phyloP scores from a whole-genome alignment of 179 eudicot genomes.

The Beta macrorhiza region DNA sequence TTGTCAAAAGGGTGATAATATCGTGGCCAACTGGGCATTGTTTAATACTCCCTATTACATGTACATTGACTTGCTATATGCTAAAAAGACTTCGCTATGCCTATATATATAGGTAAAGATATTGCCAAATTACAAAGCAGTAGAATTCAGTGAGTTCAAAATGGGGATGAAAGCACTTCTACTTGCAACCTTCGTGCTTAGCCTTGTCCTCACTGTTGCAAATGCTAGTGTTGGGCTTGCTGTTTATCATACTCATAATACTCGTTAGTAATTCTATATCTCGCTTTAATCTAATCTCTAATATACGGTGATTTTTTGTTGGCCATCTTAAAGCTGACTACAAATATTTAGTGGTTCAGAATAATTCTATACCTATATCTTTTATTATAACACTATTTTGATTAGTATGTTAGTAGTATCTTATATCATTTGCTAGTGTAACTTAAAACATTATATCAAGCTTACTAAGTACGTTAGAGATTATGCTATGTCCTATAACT shows the following conservation, averaged over 20 bases:
- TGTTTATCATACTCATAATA: slow-evolving; percentile 6
- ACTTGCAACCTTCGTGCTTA: background rate
- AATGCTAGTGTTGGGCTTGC: slow-evolving; percentile 5
- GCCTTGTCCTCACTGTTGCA: slow-evolving; percentile 1
- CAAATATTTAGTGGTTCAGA: background rate
- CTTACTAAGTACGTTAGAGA: too few relatives aligned
- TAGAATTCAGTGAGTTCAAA: background rate
- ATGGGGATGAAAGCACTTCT: slow-evolving; percentile 12
- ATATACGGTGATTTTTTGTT: background rate
- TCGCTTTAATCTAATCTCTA: too few relatives aligned
- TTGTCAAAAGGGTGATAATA: too few relatives aligned
- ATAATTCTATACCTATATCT: background rate
- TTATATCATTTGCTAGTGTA: too few relatives aligned
- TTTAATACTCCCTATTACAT: too few relatives aligned
- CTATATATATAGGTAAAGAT: background rate
- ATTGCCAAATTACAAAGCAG: background rate
- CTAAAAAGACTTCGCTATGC: background rate
- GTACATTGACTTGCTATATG: too few relatives aligned
- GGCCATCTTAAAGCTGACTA: background rate
- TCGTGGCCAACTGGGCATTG: too few relatives aligned
- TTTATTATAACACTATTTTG: too few relatives aligned
- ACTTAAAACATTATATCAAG: too few relatives aligned
- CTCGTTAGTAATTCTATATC: slow-evolving; percentile 2
- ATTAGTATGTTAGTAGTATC: too few relatives aligned
- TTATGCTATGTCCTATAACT: too few relatives aligned